phyloP scores from a whole-genome alignment of 768 basidiomycete genomes.

The Lactarius akahatsu region DNA sequence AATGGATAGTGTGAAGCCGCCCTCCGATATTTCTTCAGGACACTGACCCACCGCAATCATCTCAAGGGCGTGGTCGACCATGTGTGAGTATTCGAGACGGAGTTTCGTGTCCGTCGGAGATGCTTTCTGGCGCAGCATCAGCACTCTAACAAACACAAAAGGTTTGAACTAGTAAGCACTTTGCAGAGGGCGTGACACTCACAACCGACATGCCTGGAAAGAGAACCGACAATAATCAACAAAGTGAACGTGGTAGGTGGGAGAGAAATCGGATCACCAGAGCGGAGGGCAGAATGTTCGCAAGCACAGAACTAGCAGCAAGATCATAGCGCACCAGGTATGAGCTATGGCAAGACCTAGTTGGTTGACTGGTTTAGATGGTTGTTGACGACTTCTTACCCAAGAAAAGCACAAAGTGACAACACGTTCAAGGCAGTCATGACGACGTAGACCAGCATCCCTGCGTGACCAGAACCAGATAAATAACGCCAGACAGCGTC shows the following conservation, averaged over 20 bases:
- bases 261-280: slow-evolving; percentile 16
- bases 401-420: slow-evolving; percentile 22
- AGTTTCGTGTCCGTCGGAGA: slow-evolving; percentile 24
- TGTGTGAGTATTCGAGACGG: background rate
- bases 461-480: slow-evolving; percentile 12
- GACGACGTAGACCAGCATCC: slow-evolving; percentile 23
- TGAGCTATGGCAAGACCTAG: slow-evolving; percentile 2
- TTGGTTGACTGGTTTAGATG: background rate
- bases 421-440: slow-evolving; percentile 26
- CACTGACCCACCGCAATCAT: slow-evolving; percentile 1
- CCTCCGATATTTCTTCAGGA: background rate
- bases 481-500: background rate
- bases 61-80: slow-evolving; percentile 25
- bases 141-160: slow-evolving; percentile 18
- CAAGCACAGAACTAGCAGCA: slow-evolving; percentile 14
- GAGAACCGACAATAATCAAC: background rate
- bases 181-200: background rate
- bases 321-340: background rate
- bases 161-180: background rate
- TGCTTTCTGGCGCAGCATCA: slow-evolving; percentile 25
- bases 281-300: slow-evolving; percentile 22
- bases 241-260: background rate
- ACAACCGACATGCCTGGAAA: slow-evolving; percentile 25
- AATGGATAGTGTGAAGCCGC: background rate
- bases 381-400: slow-evolving; percentile 1